Evolutionary conservation across 129 eudicot genomes (phyloP), one percentile per base, ranked within the genome.

Genomic region (Ambrosia trifida): DNA sequence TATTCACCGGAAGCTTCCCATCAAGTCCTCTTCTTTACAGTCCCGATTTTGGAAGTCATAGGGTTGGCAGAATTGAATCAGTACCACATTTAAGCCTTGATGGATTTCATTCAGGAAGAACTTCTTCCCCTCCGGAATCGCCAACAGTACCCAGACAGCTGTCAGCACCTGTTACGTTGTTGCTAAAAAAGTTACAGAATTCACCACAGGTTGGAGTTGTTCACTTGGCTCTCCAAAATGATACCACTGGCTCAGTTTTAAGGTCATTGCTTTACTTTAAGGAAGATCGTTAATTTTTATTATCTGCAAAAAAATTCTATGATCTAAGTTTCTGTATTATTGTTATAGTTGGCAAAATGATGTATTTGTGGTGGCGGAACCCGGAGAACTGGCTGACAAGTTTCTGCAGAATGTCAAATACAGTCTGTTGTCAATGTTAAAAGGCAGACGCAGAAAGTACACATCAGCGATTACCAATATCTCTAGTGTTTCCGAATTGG

Each of bases 311-410:
- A 12, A 16, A n/a, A 14, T 11, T 36, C 0, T 19, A 44, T 65
- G 36, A 35, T 73, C 70, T 73, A 43, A 80, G 44, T 45, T 68
- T 74, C 64, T 66, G 31, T 64, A 28, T 56, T 59, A 43, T 72
- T 51, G 28, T 38, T 81, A 44, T 70, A 94, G 99, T 74, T 95
- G 97, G 99, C 97, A 95, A 83, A 95, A 88, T 76, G 99, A 95
- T 72, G 99, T 95, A 49, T 95, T 88, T 83, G 99, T 95, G 84
- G 99, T 95, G 54, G 99, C 99, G 41, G 99, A 95, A 78, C 99
- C 99, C 33, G 99, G 99, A 68, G 99, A 95, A 72, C 86, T 88
- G 45, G 97, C 99, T 0, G 99, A 95, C 14, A 90, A 90, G 82
- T 95, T 95, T 84, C 75, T 95, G 63, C 97, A 88, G 81, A 86